These are phyloP conservation scores for Chaetomium fimeti DNA, from an alignment of 495 filamentous ascomycete species.

Conservation along the genomic window DNA sequence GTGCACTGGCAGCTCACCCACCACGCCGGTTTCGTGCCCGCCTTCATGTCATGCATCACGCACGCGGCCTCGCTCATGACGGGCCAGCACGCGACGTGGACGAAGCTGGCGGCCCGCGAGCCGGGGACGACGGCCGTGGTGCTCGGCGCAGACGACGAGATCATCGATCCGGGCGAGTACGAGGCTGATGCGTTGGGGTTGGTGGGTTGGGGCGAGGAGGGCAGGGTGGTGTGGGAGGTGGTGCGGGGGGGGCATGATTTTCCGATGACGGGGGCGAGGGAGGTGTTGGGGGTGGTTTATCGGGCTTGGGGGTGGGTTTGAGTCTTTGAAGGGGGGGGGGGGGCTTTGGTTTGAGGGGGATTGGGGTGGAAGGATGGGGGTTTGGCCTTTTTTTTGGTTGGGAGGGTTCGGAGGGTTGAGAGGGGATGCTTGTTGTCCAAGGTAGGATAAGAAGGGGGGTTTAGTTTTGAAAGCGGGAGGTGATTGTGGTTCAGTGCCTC, in stretches of 20 bases:
- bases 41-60: slow-evolving; percentile 52
- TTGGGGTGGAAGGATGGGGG: not conserved
- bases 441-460: too few relatives aligned
- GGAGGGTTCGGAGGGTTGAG: too few relatives aligned
- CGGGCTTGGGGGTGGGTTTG: slow-evolving; percentile 38
- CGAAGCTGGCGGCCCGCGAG: slow-evolving; percentile 38
- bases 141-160: slow-evolving; percentile 48
- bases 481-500: too few relatives aligned
- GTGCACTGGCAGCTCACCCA: slow-evolving; percentile 54
- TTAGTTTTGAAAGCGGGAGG: too few relatives aligned
- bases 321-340: not conserved
- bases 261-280: slow-evolving; percentile 43
- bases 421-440: too few relatives aligned
- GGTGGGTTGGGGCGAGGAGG: slow-evolving; percentile 32
- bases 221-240: slow-evolving; percentile 40
- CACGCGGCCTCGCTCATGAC: slow-evolving; percentile 45
- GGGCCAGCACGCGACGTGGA: slow-evolving; percentile 52
- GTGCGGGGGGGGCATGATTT: slow-evolving; percentile 54
- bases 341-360: not conserved
- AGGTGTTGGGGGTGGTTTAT: slow-evolving; percentile 44
- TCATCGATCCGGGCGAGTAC: slow-evolving; percentile 46
- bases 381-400: too few relatives aligned
- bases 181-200: slow-evolving; percentile 40
- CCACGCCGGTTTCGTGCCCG: slow-evolving; percentile 54
- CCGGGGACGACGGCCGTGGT: slow-evolving; percentile 50